These are phyloP conservation scores for Kodamaea neixiangensis DNA, from an alignment of 805 yeast genomes.

Conservation along the genomic window DNA sequence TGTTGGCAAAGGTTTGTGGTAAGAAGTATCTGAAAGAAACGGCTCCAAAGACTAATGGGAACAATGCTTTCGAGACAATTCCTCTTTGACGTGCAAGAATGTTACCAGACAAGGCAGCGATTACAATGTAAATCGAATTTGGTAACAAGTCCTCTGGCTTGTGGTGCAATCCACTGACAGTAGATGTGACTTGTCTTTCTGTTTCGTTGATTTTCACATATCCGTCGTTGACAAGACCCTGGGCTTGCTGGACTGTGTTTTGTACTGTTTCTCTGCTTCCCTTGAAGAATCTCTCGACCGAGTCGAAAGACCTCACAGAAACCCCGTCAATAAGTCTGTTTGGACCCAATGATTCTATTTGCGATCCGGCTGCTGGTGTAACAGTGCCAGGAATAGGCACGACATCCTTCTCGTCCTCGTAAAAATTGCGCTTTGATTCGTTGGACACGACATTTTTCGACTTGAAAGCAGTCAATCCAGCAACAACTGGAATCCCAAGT, in stretches of 20 bases:
- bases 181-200: conserved; percentile 64
- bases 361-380: conserved; percentile 43
- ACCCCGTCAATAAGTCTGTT: conserved; percentile 55
- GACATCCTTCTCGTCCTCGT: conserved; percentile 49
- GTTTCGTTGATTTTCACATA: conserved; percentile 53
- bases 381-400: conserved; percentile 54
- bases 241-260: conserved; percentile 26
- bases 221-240: conserved; percentile 44
- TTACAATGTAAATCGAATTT: conserved; percentile 63
- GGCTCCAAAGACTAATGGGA: conserved; percentile 63
- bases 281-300: conserved; percentile 51
- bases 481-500: conserved; percentile 4
- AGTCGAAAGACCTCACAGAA: conserved; percentile 52
- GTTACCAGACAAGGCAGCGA: conserved; percentile 72
- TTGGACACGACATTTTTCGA: conserved; percentile 3
- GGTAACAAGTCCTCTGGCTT: conserved; percentile 72
- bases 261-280: conserved; percentile 47
- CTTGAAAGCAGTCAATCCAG: conserved; percentile 1
- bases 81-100: conserved; percentile 71
- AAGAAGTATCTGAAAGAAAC: conserved; percentile 67
- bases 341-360: conserved; percentile 47
- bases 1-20: conserved; percentile 70
- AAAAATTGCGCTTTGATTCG: conserved; percentile 42
- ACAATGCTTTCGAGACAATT: conserved; percentile 50
- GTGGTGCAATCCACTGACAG: conserved; percentile 64